phyloP scores from a whole-genome alignment of 495 filamentous ascomycete genomes.

The Hypoxylon lenormandii region DNA sequence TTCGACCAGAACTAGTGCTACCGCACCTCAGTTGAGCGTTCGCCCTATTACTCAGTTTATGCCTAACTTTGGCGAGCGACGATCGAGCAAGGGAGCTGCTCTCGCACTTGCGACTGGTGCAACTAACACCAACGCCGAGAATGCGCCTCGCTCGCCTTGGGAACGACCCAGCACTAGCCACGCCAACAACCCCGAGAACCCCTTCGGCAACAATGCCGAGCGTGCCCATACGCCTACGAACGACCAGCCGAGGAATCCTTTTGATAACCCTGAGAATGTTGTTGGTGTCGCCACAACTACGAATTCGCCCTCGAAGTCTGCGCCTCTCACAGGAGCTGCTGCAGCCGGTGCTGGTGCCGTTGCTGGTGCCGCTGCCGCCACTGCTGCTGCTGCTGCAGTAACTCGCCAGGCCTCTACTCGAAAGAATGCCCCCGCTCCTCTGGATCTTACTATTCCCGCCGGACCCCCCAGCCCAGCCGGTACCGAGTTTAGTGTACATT shows the following conservation, averaged over 20 bases:
- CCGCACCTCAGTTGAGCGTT: slow-evolving; percentile 80
- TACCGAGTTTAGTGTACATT: slow-evolving; percentile 69
- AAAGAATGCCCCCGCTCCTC: slow-evolving; percentile 57
- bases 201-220: slow-evolving; percentile 64
- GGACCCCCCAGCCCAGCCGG: slow-evolving; percentile 68
- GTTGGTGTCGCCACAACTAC: slow-evolving; percentile 52
- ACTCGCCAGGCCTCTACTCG: slow-evolving; percentile 61
- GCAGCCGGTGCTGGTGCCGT: slow-evolving; percentile 56
- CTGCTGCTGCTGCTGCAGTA: slow-evolving; percentile 52
- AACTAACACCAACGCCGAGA: slow-evolving; percentile 46
- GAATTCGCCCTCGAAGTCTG: slow-evolving; percentile 45
- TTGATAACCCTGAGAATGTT: slow-evolving; percentile 51
- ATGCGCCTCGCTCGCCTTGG: slow-evolving; percentile 42
- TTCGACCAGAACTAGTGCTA: slow-evolving; percentile 54
- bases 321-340: slow-evolving; percentile 39
- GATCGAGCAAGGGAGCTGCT: slow-evolving; percentile 63
- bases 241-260: slow-evolving; percentile 55
- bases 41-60: slow-evolving; percentile 89
- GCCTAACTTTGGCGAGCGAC: slow-evolving; percentile 69
- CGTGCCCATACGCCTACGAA: slow-evolving; percentile 52
- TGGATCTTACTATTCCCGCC: slow-evolving; percentile 63
- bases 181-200: slow-evolving; percentile 61
- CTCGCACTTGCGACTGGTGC: slow-evolving; percentile 58
- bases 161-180: slow-evolving; percentile 60
- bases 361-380: slow-evolving; percentile 28